phyloP scores from a whole-genome alignment of 1,284 basidiomycete genomes.

The Thecaphora thlaspeos region DNA sequence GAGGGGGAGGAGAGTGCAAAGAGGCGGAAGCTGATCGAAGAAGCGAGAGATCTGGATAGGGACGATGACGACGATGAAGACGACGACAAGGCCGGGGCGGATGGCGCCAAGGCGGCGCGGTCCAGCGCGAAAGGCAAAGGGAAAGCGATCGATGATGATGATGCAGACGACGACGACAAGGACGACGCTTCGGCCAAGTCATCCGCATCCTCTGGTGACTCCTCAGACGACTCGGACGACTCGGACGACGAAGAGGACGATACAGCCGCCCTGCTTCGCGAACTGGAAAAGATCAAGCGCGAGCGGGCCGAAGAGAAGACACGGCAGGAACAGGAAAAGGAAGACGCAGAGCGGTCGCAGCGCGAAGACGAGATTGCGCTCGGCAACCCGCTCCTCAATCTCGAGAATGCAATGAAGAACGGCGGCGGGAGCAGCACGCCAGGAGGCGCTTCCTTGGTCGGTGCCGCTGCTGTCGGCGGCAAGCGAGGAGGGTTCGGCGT shows the following conservation, averaged over 20 bases:
- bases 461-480: background rate
- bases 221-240: slow-evolving; percentile 7
- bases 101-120: slow-evolving; percentile 6
- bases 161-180: slow-evolving; percentile 15
- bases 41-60: slow-evolving; percentile 15
- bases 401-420: slow-evolving; percentile 34
- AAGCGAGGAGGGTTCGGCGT: slow-evolving; percentile 24
- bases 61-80: slow-evolving; percentile 21
- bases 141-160: slow-evolving; percentile 4
- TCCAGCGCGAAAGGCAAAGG: background rate
- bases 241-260: slow-evolving; percentile 38
- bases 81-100: slow-evolving; percentile 11
- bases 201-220: background rate
- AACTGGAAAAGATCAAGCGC: slow-evolving; percentile 52
- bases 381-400: slow-evolving; percentile 53
- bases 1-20: slow-evolving; percentile 14
- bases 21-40: slow-evolving; percentile 12
- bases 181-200: too few species aligned
- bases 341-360: slow-evolving; percentile 10
- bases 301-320: slow-evolving; percentile 45
- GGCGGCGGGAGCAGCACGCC: slow-evolving; percentile 1
- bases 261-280: slow-evolving; percentile 38
- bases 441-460: background rate
- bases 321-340: slow-evolving; percentile 7
- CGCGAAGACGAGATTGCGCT: slow-evolving; percentile 50